Percentiles rank a stretch among this genome's conserved stretches.
phyloP scores from a whole-genome alignment of 2,329 filamentous ascomycete genomes.

The Sphaerulina vaccinii region DNA sequence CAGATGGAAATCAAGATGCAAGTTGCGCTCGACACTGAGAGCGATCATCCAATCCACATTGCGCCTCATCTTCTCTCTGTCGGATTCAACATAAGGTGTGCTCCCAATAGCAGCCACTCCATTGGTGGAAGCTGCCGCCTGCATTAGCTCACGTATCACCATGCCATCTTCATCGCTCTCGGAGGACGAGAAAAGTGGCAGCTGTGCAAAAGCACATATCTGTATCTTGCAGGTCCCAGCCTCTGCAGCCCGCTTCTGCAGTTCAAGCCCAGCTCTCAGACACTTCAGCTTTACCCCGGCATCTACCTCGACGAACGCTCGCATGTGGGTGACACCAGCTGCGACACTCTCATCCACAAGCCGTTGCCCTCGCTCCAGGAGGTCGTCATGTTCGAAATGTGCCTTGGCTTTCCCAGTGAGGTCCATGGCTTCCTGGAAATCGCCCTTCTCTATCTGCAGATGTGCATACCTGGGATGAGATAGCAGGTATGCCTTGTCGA shows the following conservation, averaged over 20 bases:
- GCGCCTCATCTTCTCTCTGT: constrained; percentile 46
- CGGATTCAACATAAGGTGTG: constrained; percentile 68
- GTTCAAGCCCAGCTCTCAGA: constrained; percentile 55
- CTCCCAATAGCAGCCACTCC: constrained; percentile 62
- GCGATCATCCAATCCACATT: constrained; percentile 66
- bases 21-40: constrained; percentile 49
- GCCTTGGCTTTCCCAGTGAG: constrained; percentile 61
- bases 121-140: constrained; percentile 42
- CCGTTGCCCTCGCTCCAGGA: constrained; percentile 63
- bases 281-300: constrained; percentile 59
- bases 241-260: constrained; percentile 54
- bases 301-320: constrained; percentile 71
- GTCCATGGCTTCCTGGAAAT: constrained; percentile 64
- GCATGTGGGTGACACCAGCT: constrained; percentile 66
- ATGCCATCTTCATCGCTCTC: constrained; percentile 40
- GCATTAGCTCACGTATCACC: constrained; percentile 53
- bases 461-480: constrained; percentile 60
- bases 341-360: constrained; percentile 64
- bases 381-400: constrained; percentile 60
- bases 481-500: constrained; percentile 66
- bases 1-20: constrained; percentile 69
- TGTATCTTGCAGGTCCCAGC: constrained; percentile 58
- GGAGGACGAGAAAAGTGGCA: constrained; percentile 61
- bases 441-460: constrained; percentile 59
- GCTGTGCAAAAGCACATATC: constrained; percentile 69